Base-by-base conservation (phyloP, 305 asterid species). In the Euphrasia arctica region DNA sequence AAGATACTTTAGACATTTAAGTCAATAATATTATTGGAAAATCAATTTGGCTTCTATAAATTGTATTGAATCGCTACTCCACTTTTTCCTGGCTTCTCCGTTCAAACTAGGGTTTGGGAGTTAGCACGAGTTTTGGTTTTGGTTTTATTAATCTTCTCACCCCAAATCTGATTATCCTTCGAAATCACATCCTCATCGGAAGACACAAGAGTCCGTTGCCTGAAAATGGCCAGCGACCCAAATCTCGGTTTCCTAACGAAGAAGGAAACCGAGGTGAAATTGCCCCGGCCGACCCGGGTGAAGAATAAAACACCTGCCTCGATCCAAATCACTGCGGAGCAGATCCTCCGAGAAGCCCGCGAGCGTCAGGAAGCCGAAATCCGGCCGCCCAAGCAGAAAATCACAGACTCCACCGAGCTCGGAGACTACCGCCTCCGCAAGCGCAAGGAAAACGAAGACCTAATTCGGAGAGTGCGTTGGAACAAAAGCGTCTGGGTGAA, bases 401-500 rank as follows among this genome's bases (percentile, higher is more conserved):
- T 91, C 15, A 81, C 90, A 28, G 96, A 88, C 45, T 51, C 75
- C 1, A 62, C 81, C 3, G 96, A 88, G 73, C 80, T 91, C 2
- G 89, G 84, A 0, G 94, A 86, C 41, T 86, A 88, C 66, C 83
- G 89, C 3, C 80, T 85, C 34, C 86, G 94, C 4, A 89, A 82
- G 48, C 79, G 98, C 27, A 91, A 89, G 66, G 92, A 85, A 25
- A 83, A 41, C 58, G 98, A 91, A 7, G 90, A 83, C 64, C 69
- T 80, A 5, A 83, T 91, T 56, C 88, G 96, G 4, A 78, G 95
- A 6, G 85, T 79, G 31, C 77, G 90, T 8, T 85, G 93, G 88
- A 91, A 91, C 51, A 91, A 86, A 59, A 82, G 89, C 51, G 91
- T 85, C 0, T 91, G 95, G 96, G 90, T 88, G 39, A 88, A 88